These are phyloP conservation scores for Boletus calvinii DNA, from an alignment of 1,284 basidiomycete species.

Conservation along the genomic window DNA sequence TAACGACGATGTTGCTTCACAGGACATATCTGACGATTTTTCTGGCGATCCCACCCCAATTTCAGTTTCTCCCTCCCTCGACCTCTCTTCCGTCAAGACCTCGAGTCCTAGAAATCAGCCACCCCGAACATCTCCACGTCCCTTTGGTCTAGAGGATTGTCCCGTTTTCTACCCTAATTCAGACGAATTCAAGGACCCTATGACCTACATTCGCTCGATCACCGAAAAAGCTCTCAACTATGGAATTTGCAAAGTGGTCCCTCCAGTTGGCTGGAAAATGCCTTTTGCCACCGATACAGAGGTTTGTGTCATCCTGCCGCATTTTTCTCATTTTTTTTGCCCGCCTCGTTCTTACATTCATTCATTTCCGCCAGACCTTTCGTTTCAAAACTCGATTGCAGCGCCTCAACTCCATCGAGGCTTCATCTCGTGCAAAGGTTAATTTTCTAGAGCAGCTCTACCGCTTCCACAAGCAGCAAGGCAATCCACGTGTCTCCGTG, in stretches of 20 bases:
- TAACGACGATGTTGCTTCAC: conserved; percentile 44
- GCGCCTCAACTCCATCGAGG: conserved; percentile 95
- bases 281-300: conserved; percentile 96
- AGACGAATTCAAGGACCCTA: conserved; percentile 95
- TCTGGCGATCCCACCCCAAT: conserved; percentile 53
- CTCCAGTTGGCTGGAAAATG: conserved; percentile 93
- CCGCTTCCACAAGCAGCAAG: conserved; percentile 88
- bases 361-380: conserved; percentile 59
- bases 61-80: conserved; percentile 56
- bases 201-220: conserved; percentile 90
- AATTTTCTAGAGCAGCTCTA: conserved; percentile 98
- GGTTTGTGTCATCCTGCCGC: conserved; percentile 43
- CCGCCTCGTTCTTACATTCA: conserved; percentile 26
- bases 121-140: conserved; percentile 47
- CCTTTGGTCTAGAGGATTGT: conserved; percentile 89
- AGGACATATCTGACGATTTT: conserved; percentile 47
- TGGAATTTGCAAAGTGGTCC: conserved; percentile 96
- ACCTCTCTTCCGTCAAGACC: conserved; percentile 72
- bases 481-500: conserved; percentile 81
- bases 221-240: conserved; percentile 72
- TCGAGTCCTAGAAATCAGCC: conserved; percentile 46
- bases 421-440: conserved; percentile 92
- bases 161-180: conserved; percentile 85
- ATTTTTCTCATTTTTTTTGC: conserved; percentile 30
- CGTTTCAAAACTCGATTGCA: conserved; percentile 96